A percentile compares a stretch with the other conserved stretches of the same genome.
Evolutionary conservation across 225 moss, liverwort and hornwort genomes (phyloP).

Genomic region (Neckera pumila): DNA sequence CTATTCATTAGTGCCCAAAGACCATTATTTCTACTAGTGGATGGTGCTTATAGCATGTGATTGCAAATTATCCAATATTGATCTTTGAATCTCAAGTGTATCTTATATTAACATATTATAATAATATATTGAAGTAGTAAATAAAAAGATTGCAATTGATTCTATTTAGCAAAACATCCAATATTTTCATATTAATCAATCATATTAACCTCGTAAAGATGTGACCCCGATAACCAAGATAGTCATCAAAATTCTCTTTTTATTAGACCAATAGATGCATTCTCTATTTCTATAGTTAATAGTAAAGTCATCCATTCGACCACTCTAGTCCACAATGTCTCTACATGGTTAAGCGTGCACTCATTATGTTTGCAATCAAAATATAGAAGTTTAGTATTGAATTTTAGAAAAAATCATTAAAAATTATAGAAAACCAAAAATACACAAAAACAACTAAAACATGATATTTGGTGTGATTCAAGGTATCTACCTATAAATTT

Average conservation of each 20-base stretch:
- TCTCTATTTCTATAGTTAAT: background rate
- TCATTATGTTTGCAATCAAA: too few relatives aligned
- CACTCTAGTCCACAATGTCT: rapidly evolving
- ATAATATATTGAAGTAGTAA: too few relatives aligned
- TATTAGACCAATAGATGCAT: background rate
- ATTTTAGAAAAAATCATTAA: too few relatives aligned
- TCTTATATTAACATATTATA: background rate
- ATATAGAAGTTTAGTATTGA: too few relatives aligned
- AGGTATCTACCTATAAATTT: too few relatives aligned
- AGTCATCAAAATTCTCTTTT: background rate
- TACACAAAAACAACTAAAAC: too few relatives aligned
- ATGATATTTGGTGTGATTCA: too few relatives aligned
- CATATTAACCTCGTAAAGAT: rapidly evolving
- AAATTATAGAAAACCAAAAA: too few relatives aligned
- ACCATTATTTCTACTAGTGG: background rate
- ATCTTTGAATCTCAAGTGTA: background rate
- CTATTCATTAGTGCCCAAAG: rapidly evolving
- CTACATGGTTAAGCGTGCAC: too few relatives aligned
- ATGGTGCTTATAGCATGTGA: background rate
- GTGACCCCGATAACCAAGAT: background rate
- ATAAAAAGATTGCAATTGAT: background rate
- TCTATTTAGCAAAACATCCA: background rate
- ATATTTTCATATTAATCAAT: background rate
- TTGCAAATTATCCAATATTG: background rate
- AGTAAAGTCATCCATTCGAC: background rate